Conservation (phyloP, 192 early-diverging fungal species). For the Rhizophagus sp. region DNA sequence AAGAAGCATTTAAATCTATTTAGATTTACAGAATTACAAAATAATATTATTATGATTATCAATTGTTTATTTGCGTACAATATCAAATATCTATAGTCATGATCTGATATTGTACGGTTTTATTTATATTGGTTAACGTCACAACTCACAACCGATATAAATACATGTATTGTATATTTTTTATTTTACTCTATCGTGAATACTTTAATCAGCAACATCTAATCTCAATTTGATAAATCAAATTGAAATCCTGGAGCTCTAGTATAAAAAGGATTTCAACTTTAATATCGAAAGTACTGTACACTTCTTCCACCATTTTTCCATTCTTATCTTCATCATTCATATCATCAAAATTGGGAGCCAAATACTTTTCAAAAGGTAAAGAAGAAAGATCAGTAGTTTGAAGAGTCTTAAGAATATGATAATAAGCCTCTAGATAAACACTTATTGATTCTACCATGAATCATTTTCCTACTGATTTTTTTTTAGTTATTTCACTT, state of each 20-base stretch:
- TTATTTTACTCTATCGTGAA: background rate
- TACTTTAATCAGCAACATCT: background rate
- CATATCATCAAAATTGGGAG: background rate
- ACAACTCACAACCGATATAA: no score
- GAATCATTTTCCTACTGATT: conserved; percentile 28
- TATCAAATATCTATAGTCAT: no score
- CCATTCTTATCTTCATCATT: no score
- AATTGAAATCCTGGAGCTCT: conserved; percentile 27
- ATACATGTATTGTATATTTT: no score
- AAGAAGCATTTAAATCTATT: no score
- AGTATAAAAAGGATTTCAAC: conserved; percentile 8
- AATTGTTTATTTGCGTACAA: no score
- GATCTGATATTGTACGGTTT: no score
- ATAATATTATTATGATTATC: no score
- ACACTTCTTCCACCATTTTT: no score
- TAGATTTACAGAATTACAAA: no score
- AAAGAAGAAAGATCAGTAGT: conserved; percentile 32
- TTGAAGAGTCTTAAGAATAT: conserved; percentile 41
- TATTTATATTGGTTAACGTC: no score
- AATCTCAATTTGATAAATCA: background rate
- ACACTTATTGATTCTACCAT: conserved; percentile 42
- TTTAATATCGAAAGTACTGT: background rate
- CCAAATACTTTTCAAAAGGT: conserved; percentile 46
- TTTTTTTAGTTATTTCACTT: background rate
- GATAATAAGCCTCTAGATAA: conserved; percentile 38